Evolutionary conservation across 2,329 filamentous ascomycete species (phyloP), one percentile per base, ranked within the genome.

Genomic region (Botrytis pseudocinerea): DNA sequence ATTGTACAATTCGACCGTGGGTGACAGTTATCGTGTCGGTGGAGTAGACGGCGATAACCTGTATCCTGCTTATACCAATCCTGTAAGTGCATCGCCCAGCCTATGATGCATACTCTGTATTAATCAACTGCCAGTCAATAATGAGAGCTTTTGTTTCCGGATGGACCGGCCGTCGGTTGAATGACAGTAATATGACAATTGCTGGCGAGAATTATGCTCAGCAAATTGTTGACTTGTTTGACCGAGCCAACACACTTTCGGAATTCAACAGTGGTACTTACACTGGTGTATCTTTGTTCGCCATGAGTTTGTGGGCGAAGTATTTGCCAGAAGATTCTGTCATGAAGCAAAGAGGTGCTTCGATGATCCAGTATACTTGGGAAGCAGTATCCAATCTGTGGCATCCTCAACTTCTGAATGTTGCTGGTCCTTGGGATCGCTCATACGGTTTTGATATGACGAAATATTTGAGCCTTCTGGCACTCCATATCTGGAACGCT

Each of bases 371-470:
- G 7, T 78, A 84, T 22, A 89, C 85, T 0, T 91, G 88, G 89
- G 81, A 84, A 7, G 82, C 84, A 4, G 82, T 88, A 2, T 83
- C 83, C 0, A 76, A 85, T 63, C 83, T 91, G 1, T 91, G 88
- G 83, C 87, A 90, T 70, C 85, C 88, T 0, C 83, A 85, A 2
- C 80, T 91, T 81, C 86, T 84, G 75, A 91, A 91, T 74, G 84
- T 90, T 65, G 89, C 89, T 2, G 89, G 89, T 0, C 89, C 89
- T 0, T 91, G 89, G 89, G 89, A 91, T 79, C 85, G 89, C 0
- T 83, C 85, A 0, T 91, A 91, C 75, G 88, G 88, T 0, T 90
- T 86, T 73, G 88, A 91, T 74, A 90, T 91, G 88, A 90, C 89
- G 71, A 82, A 84, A 10, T 91, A 91, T 76, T 79, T 90, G 6